These are phyloP conservation scores for Acacia confusa DNA, from an alignment of 306 rosid genomes.

Conservation along the genomic window DNA sequence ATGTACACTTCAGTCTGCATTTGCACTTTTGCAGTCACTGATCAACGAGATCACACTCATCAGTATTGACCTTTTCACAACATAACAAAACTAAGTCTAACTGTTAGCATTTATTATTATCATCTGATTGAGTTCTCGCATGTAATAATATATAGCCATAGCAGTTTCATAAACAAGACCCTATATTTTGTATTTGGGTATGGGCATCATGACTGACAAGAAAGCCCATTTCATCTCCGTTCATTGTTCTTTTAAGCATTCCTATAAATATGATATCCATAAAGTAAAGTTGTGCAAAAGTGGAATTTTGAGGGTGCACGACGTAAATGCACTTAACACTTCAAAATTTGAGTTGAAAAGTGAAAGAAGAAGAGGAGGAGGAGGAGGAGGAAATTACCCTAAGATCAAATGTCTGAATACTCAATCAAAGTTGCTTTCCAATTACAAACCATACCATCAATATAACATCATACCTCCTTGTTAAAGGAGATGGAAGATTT, in stretches of 20 bases:
- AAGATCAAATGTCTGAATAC: not conserved
- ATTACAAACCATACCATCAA: not conserved
- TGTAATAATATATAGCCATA: conserved; percentile 8
- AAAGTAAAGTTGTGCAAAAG: conserved; percentile 4
- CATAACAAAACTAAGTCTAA: conserved; percentile 1
- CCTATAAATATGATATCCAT: not conserved
- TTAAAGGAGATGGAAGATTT: not conserved
- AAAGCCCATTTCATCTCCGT: not conserved
- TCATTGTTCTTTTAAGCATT: conserved; percentile 27
- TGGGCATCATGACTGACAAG: conserved; percentile 18
- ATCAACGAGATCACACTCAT: not conserved
- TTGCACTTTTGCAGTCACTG: not conserved
- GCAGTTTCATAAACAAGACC: conserved; percentile 23
- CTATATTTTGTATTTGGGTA: conserved; percentile 14
- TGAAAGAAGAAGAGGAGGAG: not conserved
- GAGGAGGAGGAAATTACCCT: not conserved
- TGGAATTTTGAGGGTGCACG: not conserved
- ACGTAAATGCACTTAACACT: conserved; percentile 5
- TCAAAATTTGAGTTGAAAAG: not conserved
- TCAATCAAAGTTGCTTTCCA: conserved; percentile 16
- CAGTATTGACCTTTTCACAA: not conserved
- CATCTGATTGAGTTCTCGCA: conserved; percentile 9
- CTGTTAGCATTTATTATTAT: not conserved
- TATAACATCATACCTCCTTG: conserved; percentile 19
- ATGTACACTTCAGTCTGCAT: not conserved